Percentiles rank a stretch among this genome's conserved stretches.
These are phyloP conservation scores for Fusarium sp. DNA, from an alignment of 2,329 filamentous ascomycete genomes.

Conservation along the genomic window DNA sequence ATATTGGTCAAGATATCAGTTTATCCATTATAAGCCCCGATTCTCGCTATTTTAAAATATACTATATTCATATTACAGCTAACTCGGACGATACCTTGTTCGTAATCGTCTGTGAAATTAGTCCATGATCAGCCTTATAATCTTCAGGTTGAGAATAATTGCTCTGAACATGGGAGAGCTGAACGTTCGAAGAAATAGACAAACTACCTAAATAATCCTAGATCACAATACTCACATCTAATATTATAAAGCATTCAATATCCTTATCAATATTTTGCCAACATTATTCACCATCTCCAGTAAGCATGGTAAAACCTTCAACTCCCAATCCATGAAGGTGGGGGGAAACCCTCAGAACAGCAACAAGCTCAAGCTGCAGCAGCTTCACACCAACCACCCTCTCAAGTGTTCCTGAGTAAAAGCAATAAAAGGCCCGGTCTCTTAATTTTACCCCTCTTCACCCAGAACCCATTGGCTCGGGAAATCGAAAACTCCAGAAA, in stretches of 20 bases:
- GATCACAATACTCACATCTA: rapidly evolving
- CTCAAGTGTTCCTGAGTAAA: conserved; percentile 13
- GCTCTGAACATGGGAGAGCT: too few species aligned
- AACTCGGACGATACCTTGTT: too few species aligned
- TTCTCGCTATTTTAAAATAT: too few species aligned
- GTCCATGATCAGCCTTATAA: too few species aligned
- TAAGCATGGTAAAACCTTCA: conserved; percentile 15
- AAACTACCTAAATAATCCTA: rapidly evolving
- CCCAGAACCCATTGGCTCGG: neutral
- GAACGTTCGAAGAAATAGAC: neutral
- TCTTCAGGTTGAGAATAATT: too few species aligned
- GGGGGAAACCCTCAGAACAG: neutral
- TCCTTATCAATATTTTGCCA: neutral
- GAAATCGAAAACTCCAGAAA: conserved; percentile 1
- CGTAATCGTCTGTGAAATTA: too few species aligned
- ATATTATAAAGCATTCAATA: conserved; percentile 3
- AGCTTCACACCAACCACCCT: conserved; percentile 17
- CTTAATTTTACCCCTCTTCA: neutral
- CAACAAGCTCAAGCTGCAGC: conserved; percentile 1
- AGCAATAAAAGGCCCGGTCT: conserved; percentile 11
- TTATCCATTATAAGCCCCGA: too few species aligned
- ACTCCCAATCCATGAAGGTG: conserved; percentile 11
- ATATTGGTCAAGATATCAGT: too few species aligned
- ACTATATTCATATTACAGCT: too few species aligned
- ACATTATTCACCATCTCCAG: conserved; percentile 4